Percentiles rank a stretch among this genome's conserved stretches.
These are phyloP conservation scores for Centella asiatica DNA, from an alignment of 129 eudicot species.

Conservation along the genomic window DNA sequence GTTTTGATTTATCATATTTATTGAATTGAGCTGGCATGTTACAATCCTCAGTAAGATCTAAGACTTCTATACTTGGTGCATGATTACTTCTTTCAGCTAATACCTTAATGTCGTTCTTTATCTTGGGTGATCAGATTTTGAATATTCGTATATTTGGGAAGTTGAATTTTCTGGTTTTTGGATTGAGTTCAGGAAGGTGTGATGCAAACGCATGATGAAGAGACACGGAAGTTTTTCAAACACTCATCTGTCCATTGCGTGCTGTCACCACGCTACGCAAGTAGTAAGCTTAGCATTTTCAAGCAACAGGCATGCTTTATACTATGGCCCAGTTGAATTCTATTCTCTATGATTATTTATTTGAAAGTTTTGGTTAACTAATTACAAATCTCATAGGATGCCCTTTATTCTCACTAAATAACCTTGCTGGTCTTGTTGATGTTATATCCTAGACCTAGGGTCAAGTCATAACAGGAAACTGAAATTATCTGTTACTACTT, in stretches of 20 bases:
- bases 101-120: neutral
- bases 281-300: constrained; percentile 72
- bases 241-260: constrained; percentile 65
- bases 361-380: neutral
- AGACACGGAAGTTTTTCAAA: constrained; percentile 62
- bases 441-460: neutral
- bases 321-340: constrained; percentile 2
- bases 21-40: neutral
- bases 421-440: neutral
- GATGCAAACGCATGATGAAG: constrained; percentile 78
- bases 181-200: constrained; percentile 44
- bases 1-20: no score
- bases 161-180: neutral
- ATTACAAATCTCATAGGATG: neutral
- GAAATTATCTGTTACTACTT: constrained; percentile 3
- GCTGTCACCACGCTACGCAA: constrained; percentile 62
- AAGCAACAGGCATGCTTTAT: constrained; percentile 67
- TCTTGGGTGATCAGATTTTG: neutral
- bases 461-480: neutral
- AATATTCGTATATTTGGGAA: neutral
- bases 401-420: neutral
- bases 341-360: neutral
- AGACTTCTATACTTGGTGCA: neutral
- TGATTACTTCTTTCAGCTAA: neutral
- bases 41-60: neutral